These are phyloP conservation scores for Harringtonia aguacate DNA, from an alignment of 2,329 filamentous ascomycete species.

Conservation along the genomic window DNA sequence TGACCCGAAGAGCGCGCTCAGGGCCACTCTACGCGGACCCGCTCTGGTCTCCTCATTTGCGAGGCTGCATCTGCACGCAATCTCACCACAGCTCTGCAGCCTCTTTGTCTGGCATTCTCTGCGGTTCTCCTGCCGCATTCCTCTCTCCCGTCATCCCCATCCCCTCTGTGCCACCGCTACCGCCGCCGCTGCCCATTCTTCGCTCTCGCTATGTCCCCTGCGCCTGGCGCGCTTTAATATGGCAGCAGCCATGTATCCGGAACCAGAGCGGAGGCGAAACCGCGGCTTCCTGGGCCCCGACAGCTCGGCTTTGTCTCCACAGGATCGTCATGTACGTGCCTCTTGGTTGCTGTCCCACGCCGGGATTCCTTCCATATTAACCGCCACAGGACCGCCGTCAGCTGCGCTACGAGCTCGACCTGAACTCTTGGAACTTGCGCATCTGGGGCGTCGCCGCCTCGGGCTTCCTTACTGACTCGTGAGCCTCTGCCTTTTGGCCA, in stretches of 20 bases:
- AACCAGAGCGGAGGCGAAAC: slow-evolving; percentile 28
- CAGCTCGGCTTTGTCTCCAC: slow-evolving; percentile 37
- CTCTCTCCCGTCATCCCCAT: neutral
- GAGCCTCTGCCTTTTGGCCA: slow-evolving; percentile 13
- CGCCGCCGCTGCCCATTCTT: neutral
- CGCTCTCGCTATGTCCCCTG: neutral
- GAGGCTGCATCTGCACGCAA: neutral
- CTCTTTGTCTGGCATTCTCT: neutral
- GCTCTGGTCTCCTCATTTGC: neutral
- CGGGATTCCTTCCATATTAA: neutral
- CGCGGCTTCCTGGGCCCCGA: slow-evolving; percentile 40
- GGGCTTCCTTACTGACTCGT: slow-evolving; percentile 43
- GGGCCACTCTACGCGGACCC: too few species aligned
- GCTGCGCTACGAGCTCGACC: slow-evolving; percentile 40
- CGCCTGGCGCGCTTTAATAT: slow-evolving; percentile 2
- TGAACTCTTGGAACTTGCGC: slow-evolving; percentile 43
- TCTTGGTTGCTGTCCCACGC: neutral
- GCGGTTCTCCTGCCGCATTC: neutral
- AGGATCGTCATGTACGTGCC: slow-evolving; percentile 34
- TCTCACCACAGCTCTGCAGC: neutral
- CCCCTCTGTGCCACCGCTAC: neutral
- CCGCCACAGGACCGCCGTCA: slow-evolving; percentile 34
- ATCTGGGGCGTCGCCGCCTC: slow-evolving; percentile 46
- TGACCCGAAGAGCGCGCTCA: too few species aligned
- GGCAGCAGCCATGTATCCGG: slow-evolving; percentile 18